Percentiles rank a stretch among this genome's conserved stretches.
phyloP scores from a whole-genome alignment of 2,329 filamentous ascomycete species.

The Pyrenophora seminiperda region DNA sequence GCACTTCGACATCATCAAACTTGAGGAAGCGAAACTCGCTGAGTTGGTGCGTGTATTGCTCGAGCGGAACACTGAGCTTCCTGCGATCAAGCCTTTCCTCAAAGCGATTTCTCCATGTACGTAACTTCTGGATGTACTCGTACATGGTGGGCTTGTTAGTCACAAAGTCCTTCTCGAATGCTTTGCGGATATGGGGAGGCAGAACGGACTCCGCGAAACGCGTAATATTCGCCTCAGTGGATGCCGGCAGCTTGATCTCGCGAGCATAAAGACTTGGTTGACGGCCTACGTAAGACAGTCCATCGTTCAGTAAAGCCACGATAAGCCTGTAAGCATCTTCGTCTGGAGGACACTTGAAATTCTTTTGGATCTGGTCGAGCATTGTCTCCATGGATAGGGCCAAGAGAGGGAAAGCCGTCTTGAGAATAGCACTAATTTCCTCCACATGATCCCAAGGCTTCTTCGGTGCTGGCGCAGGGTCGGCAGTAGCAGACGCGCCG shows the following conservation, averaged over 20 bases:
- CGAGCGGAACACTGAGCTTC: slow-evolving; percentile 72
- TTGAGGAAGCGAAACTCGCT: slow-evolving; percentile 98
- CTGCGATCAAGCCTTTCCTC: slow-evolving; percentile 95
- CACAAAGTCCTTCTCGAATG: slow-evolving; percentile 98
- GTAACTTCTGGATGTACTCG: slow-evolving; percentile 96
- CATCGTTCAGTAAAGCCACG: slow-evolving; percentile 96
- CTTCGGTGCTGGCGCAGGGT: slow-evolving; percentile 54
- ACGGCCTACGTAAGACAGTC: slow-evolving; percentile 86
- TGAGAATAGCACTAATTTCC: slow-evolving; percentile 91
- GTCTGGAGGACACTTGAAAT: slow-evolving; percentile 98
- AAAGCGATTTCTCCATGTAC: slow-evolving; percentile 95
- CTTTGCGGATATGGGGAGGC: slow-evolving; percentile 90
- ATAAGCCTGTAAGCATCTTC: slow-evolving; percentile 98
- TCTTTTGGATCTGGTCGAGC: slow-evolving; percentile 98
- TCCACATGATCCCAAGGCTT: slow-evolving; percentile 97
- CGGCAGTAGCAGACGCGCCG: slow-evolving; percentile 25
- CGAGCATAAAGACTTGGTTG: slow-evolving; percentile 85
- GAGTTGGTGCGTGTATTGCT: slow-evolving; percentile 85
- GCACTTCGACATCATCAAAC: slow-evolving; percentile 97
- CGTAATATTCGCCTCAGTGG: slow-evolving; percentile 95
- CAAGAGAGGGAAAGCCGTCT: slow-evolving; percentile 94
- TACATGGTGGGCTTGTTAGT: slow-evolving; percentile 94
- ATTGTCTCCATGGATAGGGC: slow-evolving; percentile 99
- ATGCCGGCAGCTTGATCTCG: slow-evolving; percentile 85
- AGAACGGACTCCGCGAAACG: slow-evolving; percentile 96